Conservation (phyloP, 2,329 filamentous ascomycete species). For the Clonostachys rhizophaga region DNA sequence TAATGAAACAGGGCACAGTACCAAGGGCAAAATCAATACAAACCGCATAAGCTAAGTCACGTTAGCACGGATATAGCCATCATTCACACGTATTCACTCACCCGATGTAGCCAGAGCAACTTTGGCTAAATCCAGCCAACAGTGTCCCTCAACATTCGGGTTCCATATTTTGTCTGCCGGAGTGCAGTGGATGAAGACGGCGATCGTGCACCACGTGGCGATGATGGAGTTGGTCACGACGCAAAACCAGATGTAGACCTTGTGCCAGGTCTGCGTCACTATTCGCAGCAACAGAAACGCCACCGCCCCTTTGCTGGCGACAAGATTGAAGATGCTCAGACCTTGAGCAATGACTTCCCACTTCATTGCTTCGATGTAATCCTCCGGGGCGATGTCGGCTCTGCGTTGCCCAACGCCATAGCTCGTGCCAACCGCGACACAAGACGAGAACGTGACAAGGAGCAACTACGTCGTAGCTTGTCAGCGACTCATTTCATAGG, state of each 20-base stretch:
- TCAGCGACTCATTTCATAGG: too few species aligned
- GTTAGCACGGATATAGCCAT: not conserved
- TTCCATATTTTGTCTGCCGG: conserved; percentile 16
- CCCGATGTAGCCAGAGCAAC: conserved; percentile 4
- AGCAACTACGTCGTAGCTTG: not conserved
- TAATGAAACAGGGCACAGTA: conserved; percentile 14
- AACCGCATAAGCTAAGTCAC: conserved; percentile 7
- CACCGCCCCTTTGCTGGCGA: conserved; percentile 5
- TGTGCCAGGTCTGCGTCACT: conserved; percentile 12
- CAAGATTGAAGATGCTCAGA: conserved; percentile 9
- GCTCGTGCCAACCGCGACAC: conserved; percentile 1
- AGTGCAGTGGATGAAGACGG: conserved; percentile 16
- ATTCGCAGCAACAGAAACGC: conserved; percentile 16
- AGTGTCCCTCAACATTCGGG: conserved; percentile 9
- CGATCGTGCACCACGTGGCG: conserved; percentile 10
- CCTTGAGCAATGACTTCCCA: conserved; percentile 6
- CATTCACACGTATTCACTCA: not conserved
- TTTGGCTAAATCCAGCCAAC: conserved; percentile 9
- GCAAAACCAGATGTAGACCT: conserved; percentile 16
- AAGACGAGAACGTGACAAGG: conserved; percentile 1
- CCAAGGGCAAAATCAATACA: conserved; percentile 11
- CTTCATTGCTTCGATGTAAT: conserved; percentile 4
- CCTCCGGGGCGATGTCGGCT: conserved; percentile 1
- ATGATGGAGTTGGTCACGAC: conserved; percentile 14
- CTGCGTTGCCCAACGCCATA: conserved; percentile 4